Evolutionary conservation across 306 rosid genomes (phyloP).

Genomic region (Echinosophora koreensis): DNA sequence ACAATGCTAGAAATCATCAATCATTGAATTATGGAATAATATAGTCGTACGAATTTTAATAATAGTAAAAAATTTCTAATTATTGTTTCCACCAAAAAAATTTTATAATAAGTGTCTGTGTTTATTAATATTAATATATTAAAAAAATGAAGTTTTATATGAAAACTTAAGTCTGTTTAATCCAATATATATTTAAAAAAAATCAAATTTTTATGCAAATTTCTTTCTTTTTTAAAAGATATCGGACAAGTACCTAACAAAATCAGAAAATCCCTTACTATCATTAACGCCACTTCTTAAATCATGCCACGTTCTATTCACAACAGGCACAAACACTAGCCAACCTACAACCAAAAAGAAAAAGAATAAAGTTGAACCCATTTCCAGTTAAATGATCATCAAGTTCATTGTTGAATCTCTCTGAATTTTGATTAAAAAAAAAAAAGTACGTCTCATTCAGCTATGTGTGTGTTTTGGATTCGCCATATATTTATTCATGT

Average conservation of each 20-base stretch:
- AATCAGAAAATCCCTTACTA: no score
- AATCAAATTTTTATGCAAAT: neutral
- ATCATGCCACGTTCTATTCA: neutral
- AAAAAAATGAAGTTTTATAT: no score
- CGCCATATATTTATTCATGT: neutral
- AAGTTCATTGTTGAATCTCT: constrained; percentile 1
- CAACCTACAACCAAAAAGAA: neutral
- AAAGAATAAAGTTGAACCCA: neutral
- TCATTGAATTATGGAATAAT: constrained; percentile 38
- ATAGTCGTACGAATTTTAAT: neutral
- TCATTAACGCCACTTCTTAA: constrained; percentile 31
- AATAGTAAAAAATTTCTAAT: no score
- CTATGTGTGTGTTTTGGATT: constrained; percentile 2
- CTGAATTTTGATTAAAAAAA: neutral
- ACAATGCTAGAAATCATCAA: constrained; percentile 38
- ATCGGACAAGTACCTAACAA: no score
- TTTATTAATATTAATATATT: no score
- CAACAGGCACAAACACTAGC: neutral
- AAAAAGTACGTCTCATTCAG: constrained; percentile 12
- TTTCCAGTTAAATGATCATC: constrained; percentile 1
- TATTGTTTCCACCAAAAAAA: no score
- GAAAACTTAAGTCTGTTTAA: no score
- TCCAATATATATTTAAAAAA: no score
- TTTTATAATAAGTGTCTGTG: neutral
- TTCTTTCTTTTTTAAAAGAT: neutral